phyloP scores from a whole-genome alignment of 2,329 filamentous ascomycete species.

The Fusarium nisikadoi region DNA sequence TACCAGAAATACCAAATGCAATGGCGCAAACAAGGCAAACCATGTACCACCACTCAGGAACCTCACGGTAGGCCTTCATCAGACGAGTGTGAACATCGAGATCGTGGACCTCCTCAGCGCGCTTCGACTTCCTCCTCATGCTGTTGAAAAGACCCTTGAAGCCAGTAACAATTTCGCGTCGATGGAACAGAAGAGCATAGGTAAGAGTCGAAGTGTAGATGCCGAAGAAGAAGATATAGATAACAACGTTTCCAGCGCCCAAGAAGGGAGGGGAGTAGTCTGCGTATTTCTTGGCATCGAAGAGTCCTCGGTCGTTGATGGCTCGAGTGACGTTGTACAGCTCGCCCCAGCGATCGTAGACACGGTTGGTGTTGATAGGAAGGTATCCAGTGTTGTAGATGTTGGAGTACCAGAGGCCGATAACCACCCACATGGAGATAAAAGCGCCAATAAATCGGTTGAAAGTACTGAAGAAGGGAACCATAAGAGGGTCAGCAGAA shows the following conservation, averaged over 20 bases:
- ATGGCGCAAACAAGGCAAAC: conserved; percentile 56
- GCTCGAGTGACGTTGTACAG: conserved; percentile 59
- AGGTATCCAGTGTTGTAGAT: conserved; percentile 67
- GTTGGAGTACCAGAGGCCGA: conserved; percentile 68
- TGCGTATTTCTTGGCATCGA: conserved; percentile 58
- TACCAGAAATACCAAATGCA: conserved; percentile 58
- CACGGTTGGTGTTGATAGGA: conserved; percentile 62
- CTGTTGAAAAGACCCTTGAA: conserved; percentile 60
- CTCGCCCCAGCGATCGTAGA: conserved; percentile 60
- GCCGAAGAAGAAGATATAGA: conserved; percentile 67
- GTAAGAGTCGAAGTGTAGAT: conserved; percentile 64
- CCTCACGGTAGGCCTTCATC: conserved; percentile 59
- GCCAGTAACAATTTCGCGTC: conserved; percentile 61
- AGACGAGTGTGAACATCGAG: conserved; percentile 61
- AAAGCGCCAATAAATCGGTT: conserved; percentile 70
- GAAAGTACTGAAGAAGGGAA: conserved; percentile 67
- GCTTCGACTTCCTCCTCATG: conserved; percentile 56
- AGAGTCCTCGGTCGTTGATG: conserved; percentile 56
- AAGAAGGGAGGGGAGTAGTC: conserved; percentile 64
- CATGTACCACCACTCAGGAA: conserved; percentile 67
- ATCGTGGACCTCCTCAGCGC: conserved; percentile 49
- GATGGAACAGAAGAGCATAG: conserved; percentile 63
- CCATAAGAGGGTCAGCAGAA: conserved; percentile 58
- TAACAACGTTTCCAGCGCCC: conserved; percentile 59
- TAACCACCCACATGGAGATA: conserved; percentile 63